Evolutionary conservation across 129 eudicot species (phyloP).

Genomic region (Ambrosia trifida): DNA sequence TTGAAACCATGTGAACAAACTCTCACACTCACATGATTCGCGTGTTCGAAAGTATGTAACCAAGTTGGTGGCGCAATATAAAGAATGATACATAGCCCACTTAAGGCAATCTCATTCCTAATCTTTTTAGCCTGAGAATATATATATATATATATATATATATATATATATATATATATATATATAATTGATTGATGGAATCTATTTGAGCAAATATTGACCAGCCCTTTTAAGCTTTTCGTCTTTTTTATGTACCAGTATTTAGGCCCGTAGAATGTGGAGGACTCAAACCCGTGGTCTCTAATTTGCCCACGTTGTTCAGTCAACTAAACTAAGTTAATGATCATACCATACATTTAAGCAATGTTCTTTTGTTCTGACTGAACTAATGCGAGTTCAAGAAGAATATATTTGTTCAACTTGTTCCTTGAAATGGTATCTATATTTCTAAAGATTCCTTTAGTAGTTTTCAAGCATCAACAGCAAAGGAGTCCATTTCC

Average conservation of each 20-base stretch:
- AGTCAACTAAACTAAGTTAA: constrained; percentile 25
- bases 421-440: constrained; percentile 44
- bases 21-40: constrained; percentile 29
- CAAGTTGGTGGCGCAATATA: constrained; percentile 50
- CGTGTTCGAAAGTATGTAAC: constrained; percentile 24
- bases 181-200: constrained; percentile 28
- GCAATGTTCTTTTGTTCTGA: neutral
- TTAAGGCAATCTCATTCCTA: constrained; percentile 43
- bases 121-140: constrained; percentile 51
- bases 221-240: constrained; percentile 32
- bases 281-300: constrained; percentile 34
- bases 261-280: constrained; percentile 38
- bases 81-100: constrained; percentile 49
- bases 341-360: constrained; percentile 15
- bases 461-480: constrained; percentile 52
- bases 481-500: constrained; percentile 25
- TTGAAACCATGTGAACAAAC: no score
- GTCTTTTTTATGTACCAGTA: constrained; percentile 32
- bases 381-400: constrained; percentile 29
- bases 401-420: constrained; percentile 43
- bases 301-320: constrained; percentile 37
- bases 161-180: no score
- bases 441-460: constrained; percentile 33
- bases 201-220: constrained; percentile 42
- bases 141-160: no score